phyloP scores from a whole-genome alignment of 345 rosid genomes.

The Nephelium lappaceum region DNA sequence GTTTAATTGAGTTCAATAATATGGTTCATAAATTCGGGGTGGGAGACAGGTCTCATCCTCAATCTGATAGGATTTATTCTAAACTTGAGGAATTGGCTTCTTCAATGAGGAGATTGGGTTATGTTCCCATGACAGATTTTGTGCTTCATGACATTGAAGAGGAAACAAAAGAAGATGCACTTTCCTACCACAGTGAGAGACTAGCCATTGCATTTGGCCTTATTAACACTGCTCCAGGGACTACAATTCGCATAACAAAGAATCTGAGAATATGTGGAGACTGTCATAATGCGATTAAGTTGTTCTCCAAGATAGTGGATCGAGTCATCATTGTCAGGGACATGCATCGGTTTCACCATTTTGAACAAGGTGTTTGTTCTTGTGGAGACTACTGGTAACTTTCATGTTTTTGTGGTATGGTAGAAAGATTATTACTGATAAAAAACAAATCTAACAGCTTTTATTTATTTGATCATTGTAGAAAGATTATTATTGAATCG shows the following conservation, averaged over 20 bases:
- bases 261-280: slow-evolving; percentile 6
- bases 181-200: background rate
- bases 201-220: slow-evolving; percentile 5
- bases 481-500: too few relatives aligned
- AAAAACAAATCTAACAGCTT: too few relatives aligned
- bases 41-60: slow-evolving; percentile 2
- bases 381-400: background rate
- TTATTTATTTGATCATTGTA: too few relatives aligned
- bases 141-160: slow-evolving; percentile 7
- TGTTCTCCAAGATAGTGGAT: background rate
- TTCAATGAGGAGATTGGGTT: background rate
- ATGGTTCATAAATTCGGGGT: background rate
- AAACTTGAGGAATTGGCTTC: background rate
- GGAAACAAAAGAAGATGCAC: slow-evolving; percentile 1
- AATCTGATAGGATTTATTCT: background rate
- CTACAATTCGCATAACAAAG: background rate
- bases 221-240: slow-evolving; percentile 3
- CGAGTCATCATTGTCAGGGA: background rate
- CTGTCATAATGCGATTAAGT: slow-evolving; percentile 1
- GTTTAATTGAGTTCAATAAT: background rate
- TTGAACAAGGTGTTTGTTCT: background rate
- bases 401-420: background rate
- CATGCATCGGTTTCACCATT: slow-evolving; percentile 10
- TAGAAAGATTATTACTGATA: too few relatives aligned
- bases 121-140: background rate